A percentile compares a stretch with the other conserved stretches of the same genome.
These are phyloP conservation scores for Rubroshorea leprosula DNA, from an alignment of 345 rosid genomes.

Conservation along the genomic window DNA sequence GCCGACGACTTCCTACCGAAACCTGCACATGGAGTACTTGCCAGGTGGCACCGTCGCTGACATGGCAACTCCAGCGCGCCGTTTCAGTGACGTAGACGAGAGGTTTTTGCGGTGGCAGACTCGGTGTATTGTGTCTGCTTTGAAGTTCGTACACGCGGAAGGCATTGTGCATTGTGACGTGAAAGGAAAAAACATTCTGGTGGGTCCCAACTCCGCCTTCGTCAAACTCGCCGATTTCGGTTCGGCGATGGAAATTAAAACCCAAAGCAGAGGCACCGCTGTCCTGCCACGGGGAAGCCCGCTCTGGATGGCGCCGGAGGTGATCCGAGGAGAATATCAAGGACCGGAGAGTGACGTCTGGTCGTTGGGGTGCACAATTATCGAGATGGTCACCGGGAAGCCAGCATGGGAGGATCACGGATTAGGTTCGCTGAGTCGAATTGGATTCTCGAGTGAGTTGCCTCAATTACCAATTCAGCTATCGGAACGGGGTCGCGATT, in stretches of 20 bases:
- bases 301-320: slow-evolving; percentile 95
- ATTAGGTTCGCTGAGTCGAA: slow-evolving; percentile 41
- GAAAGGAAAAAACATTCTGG: slow-evolving; percentile 56
- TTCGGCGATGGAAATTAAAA: slow-evolving; percentile 31
- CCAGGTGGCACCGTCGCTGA: slow-evolving; percentile 60
- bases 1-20: slow-evolving; percentile 31
- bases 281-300: slow-evolving; percentile 75
- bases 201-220: slow-evolving; percentile 24
- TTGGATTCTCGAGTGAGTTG: slow-evolving; percentile 46
- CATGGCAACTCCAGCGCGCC: slow-evolving; percentile 8
- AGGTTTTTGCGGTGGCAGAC: slow-evolving; percentile 32
- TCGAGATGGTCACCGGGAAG: slow-evolving; percentile 72
- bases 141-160: slow-evolving; percentile 43
- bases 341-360: slow-evolving; percentile 82
- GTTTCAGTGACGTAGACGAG: slow-evolving; percentile 28
- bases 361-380: slow-evolving; percentile 69
- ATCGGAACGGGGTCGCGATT: slow-evolving; percentile 55
- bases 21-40: slow-evolving; percentile 61
- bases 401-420: slow-evolving; percentile 73
- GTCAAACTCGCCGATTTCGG: slow-evolving; percentile 82
- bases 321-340: slow-evolving; percentile 53
- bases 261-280: neutral
- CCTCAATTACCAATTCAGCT: slow-evolving; percentile 43
- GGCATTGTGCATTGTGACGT: slow-evolving; percentile 81
- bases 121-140: slow-evolving; percentile 54